A percentile compares a stretch with the other conserved stretches of the same genome.
Evolutionary conservation across 225 moss, liverwort and hornwort species (phyloP).

Genomic region (Pseudoscleropodium purum): DNA sequence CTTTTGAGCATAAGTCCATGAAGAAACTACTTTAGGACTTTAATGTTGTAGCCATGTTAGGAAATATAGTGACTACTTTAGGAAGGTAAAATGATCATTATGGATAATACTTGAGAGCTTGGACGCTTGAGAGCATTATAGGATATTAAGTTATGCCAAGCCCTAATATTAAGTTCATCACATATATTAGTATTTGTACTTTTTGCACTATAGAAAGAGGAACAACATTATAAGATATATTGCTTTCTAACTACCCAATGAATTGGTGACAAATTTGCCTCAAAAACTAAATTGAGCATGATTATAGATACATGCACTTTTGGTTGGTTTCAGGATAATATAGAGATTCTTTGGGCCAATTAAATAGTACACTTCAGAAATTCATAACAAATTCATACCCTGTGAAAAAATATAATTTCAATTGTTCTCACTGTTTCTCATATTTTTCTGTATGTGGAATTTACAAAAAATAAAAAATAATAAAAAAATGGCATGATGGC

Average conservation of each 20-base stretch:
- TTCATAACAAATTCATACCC: neutral
- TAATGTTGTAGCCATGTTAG: neutral
- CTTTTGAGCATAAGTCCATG: neutral
- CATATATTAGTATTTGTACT: neutral
- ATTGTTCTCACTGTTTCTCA: neutral
- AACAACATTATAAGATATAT: neutral
- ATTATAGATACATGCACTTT: neutral
- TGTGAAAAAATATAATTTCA: too few relatives aligned
- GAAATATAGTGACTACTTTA: neutral
- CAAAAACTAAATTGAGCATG: neutral
- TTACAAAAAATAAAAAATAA: too few relatives aligned
- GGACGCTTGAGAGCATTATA: neutral
- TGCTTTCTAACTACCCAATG: fast-evolving
- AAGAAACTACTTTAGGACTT: neutral
- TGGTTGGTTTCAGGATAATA: neutral
- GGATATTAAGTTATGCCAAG: neutral
- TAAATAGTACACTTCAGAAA: neutral
- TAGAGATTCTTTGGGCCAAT: neutral
- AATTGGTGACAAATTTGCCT: neutral
- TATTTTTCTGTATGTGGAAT: neutral
- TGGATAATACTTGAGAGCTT: fast-evolving
- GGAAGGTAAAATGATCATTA: neutral
- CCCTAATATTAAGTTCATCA: neutral
- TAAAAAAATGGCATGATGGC: neutral
- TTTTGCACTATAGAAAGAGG: neutral